Conservation (phyloP, 2,329 filamentous ascomycete species). For the Pestalotiopsis sp. region DNA sequence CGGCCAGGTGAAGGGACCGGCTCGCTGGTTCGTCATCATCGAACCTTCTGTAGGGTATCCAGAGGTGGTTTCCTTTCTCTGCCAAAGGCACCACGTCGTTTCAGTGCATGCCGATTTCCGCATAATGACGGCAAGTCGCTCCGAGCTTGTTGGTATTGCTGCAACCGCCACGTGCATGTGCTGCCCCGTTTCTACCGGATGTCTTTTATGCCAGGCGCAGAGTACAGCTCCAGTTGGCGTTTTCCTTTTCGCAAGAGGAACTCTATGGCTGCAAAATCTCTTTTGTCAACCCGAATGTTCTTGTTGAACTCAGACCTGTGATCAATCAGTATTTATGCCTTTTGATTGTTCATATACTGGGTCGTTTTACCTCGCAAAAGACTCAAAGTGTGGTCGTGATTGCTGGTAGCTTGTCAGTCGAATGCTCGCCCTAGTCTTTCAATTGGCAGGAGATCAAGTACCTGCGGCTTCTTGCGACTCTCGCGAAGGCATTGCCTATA, state of each 20-base stretch:
- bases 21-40: background rate
- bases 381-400: conserved; percentile 61
- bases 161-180: background rate
- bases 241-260: conserved; percentile 81
- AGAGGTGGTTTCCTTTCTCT: background rate
- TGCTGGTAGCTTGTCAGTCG: conserved; percentile 40
- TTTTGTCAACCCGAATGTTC: conserved; percentile 70
- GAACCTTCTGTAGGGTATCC: background rate
- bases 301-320: conserved; percentile 75
- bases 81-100: background rate
- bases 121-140: background rate
- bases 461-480: conserved; percentile 76
- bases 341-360: background rate
- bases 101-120: background rate
- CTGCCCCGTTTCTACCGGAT: conserved; percentile 46
- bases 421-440: conserved; percentile 11
- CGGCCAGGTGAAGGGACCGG: background rate
- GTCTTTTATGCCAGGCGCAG: conserved; percentile 79
- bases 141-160: background rate
- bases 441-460: conserved; percentile 37
- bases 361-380: conserved; percentile 60
- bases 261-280: conserved; percentile 84
- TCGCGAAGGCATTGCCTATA: conserved; percentile 87
- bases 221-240: conserved; percentile 80
- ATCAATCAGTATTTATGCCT: background rate